These are phyloP conservation scores for Ambrosia trifida DNA, from an alignment of 129 eudicot genomes.

Conservation along the genomic window DNA sequence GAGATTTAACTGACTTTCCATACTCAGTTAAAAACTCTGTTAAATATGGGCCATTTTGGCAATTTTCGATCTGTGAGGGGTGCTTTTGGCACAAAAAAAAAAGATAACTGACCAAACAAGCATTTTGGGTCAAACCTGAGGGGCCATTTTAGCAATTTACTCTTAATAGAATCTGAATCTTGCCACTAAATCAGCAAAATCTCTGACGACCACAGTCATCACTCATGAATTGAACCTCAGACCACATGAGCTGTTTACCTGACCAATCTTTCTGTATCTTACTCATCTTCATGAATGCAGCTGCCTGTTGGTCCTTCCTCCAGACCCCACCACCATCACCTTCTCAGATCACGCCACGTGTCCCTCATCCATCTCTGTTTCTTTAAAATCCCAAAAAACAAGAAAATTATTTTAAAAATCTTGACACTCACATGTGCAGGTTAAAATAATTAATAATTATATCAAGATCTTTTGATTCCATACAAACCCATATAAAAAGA, in stretches of 20 bases:
- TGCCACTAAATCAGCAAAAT: constrained; percentile 19
- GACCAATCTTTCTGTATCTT: constrained; percentile 22
- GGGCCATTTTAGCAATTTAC: too few relatives aligned
- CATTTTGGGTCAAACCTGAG: too few relatives aligned
- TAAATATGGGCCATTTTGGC: too few relatives aligned
- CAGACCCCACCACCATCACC: constrained; percentile 3
- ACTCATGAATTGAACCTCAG: constrained; percentile 10
- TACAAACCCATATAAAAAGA: constrained; percentile 29
- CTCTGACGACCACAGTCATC: constrained; percentile 35
- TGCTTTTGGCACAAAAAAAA: too few relatives aligned
- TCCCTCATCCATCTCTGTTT: constrained; percentile 4
- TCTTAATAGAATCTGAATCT: neutral
- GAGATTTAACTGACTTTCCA: too few relatives aligned
- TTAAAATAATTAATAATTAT: neutral
- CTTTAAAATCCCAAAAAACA: neutral
- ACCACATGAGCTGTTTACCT: constrained; percentile 33
- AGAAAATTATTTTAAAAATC: constrained; percentile 14
- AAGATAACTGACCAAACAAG: too few relatives aligned
- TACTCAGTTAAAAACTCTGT: too few relatives aligned
- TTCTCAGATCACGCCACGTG: constrained; percentile 25
- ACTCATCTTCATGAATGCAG: constrained; percentile 15
- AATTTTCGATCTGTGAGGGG: too few relatives aligned
- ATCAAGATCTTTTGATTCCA: constrained; percentile 33
- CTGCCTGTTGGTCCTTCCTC: constrained; percentile 32
- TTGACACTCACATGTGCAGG: constrained; percentile 24